Conservation (phyloP, 495 filamentous ascomycete species). For the Rhypophila decipiens region DNA sequence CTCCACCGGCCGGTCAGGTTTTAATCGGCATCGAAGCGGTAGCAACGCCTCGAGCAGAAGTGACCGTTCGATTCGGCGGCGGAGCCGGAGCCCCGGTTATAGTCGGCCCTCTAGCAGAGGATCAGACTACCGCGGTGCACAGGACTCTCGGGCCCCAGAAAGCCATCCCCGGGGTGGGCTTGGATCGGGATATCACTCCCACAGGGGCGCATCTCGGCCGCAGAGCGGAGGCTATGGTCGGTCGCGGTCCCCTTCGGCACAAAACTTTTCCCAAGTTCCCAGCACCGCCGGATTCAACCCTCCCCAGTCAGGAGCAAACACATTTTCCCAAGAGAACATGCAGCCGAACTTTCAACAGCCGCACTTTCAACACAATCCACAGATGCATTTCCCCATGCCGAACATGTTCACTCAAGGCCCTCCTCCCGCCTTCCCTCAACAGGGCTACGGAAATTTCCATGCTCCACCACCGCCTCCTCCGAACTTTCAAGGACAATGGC, state of each 20-base stretch:
- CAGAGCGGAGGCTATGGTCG: slow-evolving; percentile 4
- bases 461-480: slow-evolving; percentile 40
- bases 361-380: slow-evolving; percentile 15
- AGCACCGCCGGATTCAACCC: slow-evolving; percentile 8
- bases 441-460: slow-evolving; percentile 14
- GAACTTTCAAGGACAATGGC: slow-evolving; percentile 48
- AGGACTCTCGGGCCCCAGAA: slow-evolving; percentile 6
- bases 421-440: no score
- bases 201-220: slow-evolving; percentile 19
- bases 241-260: slow-evolving; percentile 7
- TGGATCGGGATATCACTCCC: slow-evolving; percentile 34
- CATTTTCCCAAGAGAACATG: slow-evolving; percentile 26
- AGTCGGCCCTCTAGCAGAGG: slow-evolving; percentile 13
- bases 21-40: slow-evolving; percentile 4
- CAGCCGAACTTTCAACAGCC: slow-evolving; percentile 20
- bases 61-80: neutral
- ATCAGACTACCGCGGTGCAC: slow-evolving; percentile 16
- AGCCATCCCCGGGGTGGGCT: slow-evolving; percentile 5
- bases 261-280: neutral
- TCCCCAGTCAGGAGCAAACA: slow-evolving; percentile 21
- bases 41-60: slow-evolving; percentile 12
- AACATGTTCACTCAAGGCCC: no score
- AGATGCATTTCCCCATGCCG: slow-evolving; percentile 14
- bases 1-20: neutral
- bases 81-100: neutral